Percentiles rank a stretch among this genome's conserved stretches.
Conservation (phyloP, 805 yeast species). For the Barnettozyma botsteinii region DNA sequence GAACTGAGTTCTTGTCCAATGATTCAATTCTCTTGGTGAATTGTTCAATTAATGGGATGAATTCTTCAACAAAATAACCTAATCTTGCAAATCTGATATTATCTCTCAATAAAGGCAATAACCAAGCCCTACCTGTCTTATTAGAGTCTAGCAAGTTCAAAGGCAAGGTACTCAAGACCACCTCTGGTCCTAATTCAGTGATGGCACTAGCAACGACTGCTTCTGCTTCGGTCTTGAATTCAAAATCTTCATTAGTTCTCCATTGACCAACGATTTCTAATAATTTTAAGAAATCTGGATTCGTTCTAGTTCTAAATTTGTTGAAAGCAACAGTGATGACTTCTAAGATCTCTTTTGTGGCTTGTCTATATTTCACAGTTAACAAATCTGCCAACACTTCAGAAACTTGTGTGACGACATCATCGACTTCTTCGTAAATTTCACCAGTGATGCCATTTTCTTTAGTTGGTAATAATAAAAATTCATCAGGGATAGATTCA, state of each 20-base stretch:
- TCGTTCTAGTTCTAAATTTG: conserved; percentile 57
- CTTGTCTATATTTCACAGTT: conserved; percentile 67
- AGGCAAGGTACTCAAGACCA: conserved; percentile 69
- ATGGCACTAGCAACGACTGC: conserved; percentile 74
- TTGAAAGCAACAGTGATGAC: conserved; percentile 56
- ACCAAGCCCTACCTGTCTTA: conserved; percentile 89
- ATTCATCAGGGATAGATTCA: conserved; percentile 57
- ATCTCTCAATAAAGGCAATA: conserved; percentile 86
- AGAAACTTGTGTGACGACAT: conserved; percentile 44
- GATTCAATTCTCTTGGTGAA: conserved; percentile 44
- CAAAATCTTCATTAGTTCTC: conserved; percentile 67
- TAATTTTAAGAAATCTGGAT: conserved; percentile 64
- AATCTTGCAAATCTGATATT: conserved; percentile 69
- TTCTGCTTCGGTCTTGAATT: conserved; percentile 74
- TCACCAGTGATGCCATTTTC: conserved; percentile 37
- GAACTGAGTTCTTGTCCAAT: conserved; percentile 52
- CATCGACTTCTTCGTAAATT: conserved; percentile 51
- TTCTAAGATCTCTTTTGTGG: conserved; percentile 70
- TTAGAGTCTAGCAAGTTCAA: conserved; percentile 57
- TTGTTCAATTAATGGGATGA: conserved; percentile 59
- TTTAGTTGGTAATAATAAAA: conserved; percentile 43
- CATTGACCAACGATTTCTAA: conserved; percentile 76
- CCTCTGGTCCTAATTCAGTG: conserved; percentile 79
- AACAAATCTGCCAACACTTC: conserved; percentile 54
- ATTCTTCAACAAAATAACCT: conserved; percentile 51